These are phyloP conservation scores for Colletotrichum tamarilloi DNA, from an alignment of 2,329 filamentous ascomycete species.

Conservation along the genomic window DNA sequence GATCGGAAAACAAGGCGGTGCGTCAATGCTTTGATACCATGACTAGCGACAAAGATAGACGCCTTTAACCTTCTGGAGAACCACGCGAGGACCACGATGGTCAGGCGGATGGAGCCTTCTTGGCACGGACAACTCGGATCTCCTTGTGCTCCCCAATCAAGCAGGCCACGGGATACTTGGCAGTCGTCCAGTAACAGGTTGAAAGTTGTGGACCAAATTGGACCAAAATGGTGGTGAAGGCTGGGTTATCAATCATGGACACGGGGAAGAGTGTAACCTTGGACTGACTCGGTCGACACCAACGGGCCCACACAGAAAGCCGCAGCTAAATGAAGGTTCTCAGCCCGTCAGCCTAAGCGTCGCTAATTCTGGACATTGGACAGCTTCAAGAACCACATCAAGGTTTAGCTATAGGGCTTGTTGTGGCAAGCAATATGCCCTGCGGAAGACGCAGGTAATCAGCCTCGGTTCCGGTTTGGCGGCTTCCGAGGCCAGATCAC, in stretches of 20 bases:
- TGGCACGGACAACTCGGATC: constrained; percentile 18
- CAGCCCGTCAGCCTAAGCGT: background rate
- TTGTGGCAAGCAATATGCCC: background rate
- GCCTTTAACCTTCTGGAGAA: background rate
- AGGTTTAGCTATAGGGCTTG: background rate
- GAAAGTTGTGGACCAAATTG: background rate
- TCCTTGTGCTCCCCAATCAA: background rate
- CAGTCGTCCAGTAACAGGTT: background rate
- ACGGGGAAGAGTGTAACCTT: background rate
- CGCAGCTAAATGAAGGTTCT: background rate
- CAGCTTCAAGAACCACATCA: background rate
- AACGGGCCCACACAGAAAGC: background rate
- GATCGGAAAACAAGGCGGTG: background rate
- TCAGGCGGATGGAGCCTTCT: background rate
- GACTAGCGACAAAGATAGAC: background rate
- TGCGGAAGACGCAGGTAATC: background rate
- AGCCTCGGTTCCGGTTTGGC: background rate
- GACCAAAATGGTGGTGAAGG: background rate
- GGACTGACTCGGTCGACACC: constrained; percentile 10
- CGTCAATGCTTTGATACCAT: background rate
- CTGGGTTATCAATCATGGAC: background rate
- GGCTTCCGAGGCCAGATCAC: background rate
- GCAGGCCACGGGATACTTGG: background rate
- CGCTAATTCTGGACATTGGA: background rate
- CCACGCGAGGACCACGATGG: constrained; percentile 16